These are phyloP conservation scores for Citrus unshiu DNA, from an alignment of 345 rosid species.

Conservation along the genomic window DNA sequence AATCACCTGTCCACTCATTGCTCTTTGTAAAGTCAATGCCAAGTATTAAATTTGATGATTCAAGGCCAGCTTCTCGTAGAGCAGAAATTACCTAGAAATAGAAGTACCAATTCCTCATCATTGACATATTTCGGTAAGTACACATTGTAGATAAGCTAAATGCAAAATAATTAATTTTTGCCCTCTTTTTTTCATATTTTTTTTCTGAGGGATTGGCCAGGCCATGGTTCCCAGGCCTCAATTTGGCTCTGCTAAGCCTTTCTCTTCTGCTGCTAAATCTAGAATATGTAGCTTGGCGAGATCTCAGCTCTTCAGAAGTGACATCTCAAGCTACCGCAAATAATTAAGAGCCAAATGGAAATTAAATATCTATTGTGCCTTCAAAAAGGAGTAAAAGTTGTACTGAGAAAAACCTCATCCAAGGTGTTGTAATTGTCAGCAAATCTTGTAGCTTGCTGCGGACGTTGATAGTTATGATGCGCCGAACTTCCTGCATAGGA, in stretches of 20 bases:
- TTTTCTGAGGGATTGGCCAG: neutral
- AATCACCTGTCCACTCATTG: slow-evolving; percentile 70
- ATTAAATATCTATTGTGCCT: neutral
- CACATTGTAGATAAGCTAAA: neutral
- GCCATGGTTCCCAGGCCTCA: neutral
- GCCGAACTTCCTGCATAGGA: neutral
- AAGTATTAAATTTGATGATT: slow-evolving; percentile 69
- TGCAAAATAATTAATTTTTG: neutral
- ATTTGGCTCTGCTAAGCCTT: neutral
- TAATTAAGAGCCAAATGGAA: neutral
- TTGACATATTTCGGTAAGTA: neutral
- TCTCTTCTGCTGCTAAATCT: neutral
- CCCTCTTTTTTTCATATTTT: neutral
- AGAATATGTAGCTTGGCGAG: neutral
- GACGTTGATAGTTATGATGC: neutral
- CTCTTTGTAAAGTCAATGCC: slow-evolving; percentile 81
- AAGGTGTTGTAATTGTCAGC: slow-evolving; percentile 12
- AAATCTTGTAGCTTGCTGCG: neutral
- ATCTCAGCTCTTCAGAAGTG: neutral
- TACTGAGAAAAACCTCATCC: slow-evolving; percentile 56
- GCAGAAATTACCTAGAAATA: slow-evolving; percentile 52
- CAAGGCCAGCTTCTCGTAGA: slow-evolving; percentile 73
- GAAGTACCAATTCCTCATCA: neutral
- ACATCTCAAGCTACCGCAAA: neutral
- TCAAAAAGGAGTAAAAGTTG: neutral